A percentile compares a stretch with the other conserved stretches of the same genome.
Evolutionary conservation across 2,329 filamentous ascomycete genomes (phyloP).

Genomic region (Cryphonectria radicalis): DNA sequence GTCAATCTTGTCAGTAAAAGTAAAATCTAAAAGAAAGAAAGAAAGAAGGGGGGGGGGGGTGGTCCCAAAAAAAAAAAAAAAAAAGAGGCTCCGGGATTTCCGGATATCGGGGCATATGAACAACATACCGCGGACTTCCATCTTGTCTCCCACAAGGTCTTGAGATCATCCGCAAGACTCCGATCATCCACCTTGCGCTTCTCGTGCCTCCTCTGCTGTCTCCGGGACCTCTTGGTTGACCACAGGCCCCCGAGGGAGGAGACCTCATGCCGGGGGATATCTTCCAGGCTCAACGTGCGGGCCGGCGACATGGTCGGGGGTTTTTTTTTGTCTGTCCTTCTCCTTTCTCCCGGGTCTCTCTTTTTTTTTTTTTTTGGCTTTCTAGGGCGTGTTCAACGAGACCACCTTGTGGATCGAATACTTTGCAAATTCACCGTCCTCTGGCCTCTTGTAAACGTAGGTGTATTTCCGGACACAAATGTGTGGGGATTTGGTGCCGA

Average conservation of each 20-base stretch:
- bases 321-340: too few relatives aligned
- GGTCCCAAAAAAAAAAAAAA: neutral
- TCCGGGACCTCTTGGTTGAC: constrained; percentile 32
- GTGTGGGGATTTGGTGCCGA: constrained; percentile 13
- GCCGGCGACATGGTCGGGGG: constrained; percentile 20
- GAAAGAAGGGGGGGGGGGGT: too few relatives aligned
- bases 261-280: constrained; percentile 21
- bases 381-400: constrained; percentile 20
- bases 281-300: constrained; percentile 22
- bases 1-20: neutral
- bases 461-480: constrained; percentile 24
- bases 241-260: constrained; percentile 41
- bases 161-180: constrained; percentile 39
- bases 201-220: neutral
- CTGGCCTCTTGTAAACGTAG: constrained; percentile 23
- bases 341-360: neutral
- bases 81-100: too few relatives aligned
- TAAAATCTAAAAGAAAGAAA: neutral
- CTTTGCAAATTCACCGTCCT: constrained; percentile 35
- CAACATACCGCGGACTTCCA: constrained; percentile 66
- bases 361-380: neutral
- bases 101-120: neutral
- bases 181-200: neutral
- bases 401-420: constrained; percentile 27
- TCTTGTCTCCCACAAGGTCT: constrained; percentile 74